Conservation (phyloP, 1,284 basidiomycete genomes). For the Lignosus rhinocerotis region DNA sequence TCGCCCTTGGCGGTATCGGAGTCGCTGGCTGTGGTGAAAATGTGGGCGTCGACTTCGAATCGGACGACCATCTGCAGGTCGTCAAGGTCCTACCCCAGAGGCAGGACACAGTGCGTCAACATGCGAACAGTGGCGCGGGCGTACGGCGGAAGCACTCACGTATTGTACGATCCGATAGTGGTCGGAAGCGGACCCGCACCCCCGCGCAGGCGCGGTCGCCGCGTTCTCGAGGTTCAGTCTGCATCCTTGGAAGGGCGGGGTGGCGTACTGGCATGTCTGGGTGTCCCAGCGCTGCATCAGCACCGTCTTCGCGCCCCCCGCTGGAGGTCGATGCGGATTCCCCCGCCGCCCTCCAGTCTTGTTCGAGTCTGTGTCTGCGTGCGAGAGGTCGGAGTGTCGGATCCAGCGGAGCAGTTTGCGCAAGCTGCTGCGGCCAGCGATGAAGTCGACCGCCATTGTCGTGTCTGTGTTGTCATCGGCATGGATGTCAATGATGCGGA, state of each 20-base stretch:
- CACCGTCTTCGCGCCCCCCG: constrained; percentile 49
- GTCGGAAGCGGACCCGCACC: constrained; percentile 42
- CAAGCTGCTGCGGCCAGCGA: constrained; percentile 58
- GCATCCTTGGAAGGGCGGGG: constrained; percentile 29
- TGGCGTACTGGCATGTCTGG: constrained; percentile 2
- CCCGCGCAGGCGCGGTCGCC: constrained; percentile 40
- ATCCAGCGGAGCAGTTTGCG: constrained; percentile 58
- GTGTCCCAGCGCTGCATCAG: constrained; percentile 46
- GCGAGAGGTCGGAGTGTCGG: constrained; percentile 3
- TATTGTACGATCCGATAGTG: constrained; percentile 54
- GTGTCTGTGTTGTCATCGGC: constrained; percentile 28
- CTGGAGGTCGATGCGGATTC: constrained; percentile 57
- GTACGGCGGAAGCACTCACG: constrained; percentile 34
- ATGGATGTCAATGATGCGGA: constrained; percentile 46
- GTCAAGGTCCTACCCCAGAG: constrained; percentile 31
- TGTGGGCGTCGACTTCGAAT: constrained; percentile 33
- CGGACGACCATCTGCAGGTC: constrained; percentile 31
- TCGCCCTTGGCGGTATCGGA: not conserved
- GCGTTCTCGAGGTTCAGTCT: constrained; percentile 51
- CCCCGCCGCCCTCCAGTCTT: not conserved
- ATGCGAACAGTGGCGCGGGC: not conserved
- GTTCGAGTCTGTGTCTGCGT: not conserved
- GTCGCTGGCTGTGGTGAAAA: not conserved
- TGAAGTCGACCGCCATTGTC: constrained; percentile 46
- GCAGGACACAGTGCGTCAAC: no score